Evolutionary conservation across 306 rosid species (phyloP), one percentile per base, ranked within the genome.

Genomic region (Macrotyloma uniflorum): DNA sequence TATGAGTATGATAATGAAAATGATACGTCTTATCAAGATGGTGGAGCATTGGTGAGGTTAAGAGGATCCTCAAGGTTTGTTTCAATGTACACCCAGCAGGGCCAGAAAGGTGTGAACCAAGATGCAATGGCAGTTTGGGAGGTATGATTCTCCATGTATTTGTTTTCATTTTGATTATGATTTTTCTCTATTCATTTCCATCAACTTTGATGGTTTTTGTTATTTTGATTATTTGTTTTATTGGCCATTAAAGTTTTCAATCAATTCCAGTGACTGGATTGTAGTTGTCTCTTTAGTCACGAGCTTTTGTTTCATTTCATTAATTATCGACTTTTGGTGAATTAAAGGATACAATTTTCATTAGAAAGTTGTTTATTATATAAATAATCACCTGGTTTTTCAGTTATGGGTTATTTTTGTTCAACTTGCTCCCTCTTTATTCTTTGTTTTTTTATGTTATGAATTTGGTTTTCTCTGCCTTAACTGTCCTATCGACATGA

Each of bases 81-180:
- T 5, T 91, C 98, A 9, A 90, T 96, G 99, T 85, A 82, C 67
- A 72, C 78, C 12, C 97, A 93, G 75, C 93, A 90, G 79, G 99
- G 99, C 54, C 83, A 47, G 70, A 96, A 96, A 76, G 97, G 96
- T 47, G 74, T 90, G 70, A 96, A 96, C 80, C 99, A 96, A 90
- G 98, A 96, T 83, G 68, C 99, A 75, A 86, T 96, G 91, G 83
- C 94, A 1, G 84, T 90, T 84, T 93, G 98, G 97, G 93, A 96
- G 98, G 99, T 96, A 74, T 38, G 58, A n/a, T 63, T 54, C 38
- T 75, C 76, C 57, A 43, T 54, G 5, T 9, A 19, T 8, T 19
- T 30, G 9, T 57, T 42, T 43, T 28, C 30, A 30, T 26, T 62
- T 26, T 36, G 22, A 18, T 80, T 70, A 42, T 67, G 11, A 2